A percentile compares a stretch with the other conserved stretches of the same genome.
Evolutionary conservation across 176 grass and related monocot species (phyloP).

Genomic region (Themeda triandra): DNA sequence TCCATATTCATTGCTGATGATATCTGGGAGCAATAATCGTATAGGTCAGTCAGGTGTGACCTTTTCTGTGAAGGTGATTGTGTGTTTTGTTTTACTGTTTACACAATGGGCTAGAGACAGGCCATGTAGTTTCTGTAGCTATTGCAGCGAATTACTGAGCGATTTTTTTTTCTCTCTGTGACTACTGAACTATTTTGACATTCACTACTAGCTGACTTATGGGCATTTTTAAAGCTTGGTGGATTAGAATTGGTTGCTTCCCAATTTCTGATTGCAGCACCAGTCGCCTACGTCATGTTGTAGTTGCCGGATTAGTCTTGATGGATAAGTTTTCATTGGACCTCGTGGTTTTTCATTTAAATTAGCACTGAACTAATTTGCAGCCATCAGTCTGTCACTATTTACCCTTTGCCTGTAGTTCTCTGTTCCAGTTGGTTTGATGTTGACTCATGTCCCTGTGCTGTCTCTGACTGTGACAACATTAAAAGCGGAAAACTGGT

Average conservation of each 20-base stretch:
- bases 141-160: not conserved
- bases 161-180: not conserved
- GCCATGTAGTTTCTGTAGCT: not conserved
- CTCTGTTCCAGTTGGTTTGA: slow-evolving; percentile 21
- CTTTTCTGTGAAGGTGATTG: not conserved
- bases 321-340: slow-evolving; percentile 34
- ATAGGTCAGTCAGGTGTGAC: not conserved
- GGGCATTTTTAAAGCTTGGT: slow-evolving; percentile 1
- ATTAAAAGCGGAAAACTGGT: slow-evolving; percentile 9
- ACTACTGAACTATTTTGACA: not conserved
- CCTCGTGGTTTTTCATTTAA: slow-evolving; percentile 29
- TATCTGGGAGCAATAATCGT: not conserved
- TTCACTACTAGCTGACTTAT: not conserved
- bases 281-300: not conserved
- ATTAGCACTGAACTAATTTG: slow-evolving; percentile 3
- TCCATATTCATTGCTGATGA: not conserved
- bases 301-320: not conserved
- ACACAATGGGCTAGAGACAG: not conserved
- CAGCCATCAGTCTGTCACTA: not conserved
- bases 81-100: not conserved
- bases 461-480: slow-evolving; percentile 13
- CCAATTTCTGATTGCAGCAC: not conserved
- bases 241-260: slow-evolving; percentile 29
- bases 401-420: slow-evolving; percentile 26
- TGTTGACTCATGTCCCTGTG: not conserved